These are phyloP conservation scores for Fusarium sp. DNA, from an alignment of 2,329 filamentous ascomycete genomes.

Conservation along the genomic window DNA sequence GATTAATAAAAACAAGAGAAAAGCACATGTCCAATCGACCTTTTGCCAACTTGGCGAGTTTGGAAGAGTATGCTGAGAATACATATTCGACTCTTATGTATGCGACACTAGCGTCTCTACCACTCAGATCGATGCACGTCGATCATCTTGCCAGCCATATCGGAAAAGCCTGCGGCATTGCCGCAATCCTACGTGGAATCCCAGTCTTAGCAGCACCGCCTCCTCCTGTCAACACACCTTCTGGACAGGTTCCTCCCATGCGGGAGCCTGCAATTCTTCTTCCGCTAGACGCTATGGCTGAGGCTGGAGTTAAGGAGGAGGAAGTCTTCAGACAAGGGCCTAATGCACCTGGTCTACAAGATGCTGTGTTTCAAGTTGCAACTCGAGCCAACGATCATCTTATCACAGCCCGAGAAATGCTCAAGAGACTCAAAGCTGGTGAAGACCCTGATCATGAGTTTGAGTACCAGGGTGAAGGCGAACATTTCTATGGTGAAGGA, in stretches of 20 bases:
- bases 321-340: constrained; percentile 86
- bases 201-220: constrained; percentile 85
- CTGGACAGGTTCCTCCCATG: constrained; percentile 54
- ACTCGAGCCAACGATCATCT: constrained; percentile 96
- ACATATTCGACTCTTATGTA: constrained; percentile 96
- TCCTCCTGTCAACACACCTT: constrained; percentile 59
- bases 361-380: constrained; percentile 91
- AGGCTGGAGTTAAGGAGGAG: constrained; percentile 84
- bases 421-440: constrained; percentile 81
- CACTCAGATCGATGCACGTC: constrained; percentile 82
- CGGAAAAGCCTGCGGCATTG: constrained; percentile 92
- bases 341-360: constrained; percentile 81
- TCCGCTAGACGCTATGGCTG: constrained; percentile 90
- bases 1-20: constrained; percentile 84
- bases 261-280: constrained; percentile 74
- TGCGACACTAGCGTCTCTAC: constrained; percentile 82
- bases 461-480: constrained; percentile 85
- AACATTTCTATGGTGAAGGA: constrained; percentile 63
- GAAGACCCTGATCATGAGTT: constrained; percentile 85
- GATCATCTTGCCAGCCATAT: constrained; percentile 96
- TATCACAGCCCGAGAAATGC: constrained; percentile 92
- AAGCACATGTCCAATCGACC: constrained; percentile 86
- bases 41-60: constrained; percentile 75
- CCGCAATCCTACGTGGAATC: constrained; percentile 85
- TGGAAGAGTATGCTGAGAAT: constrained; percentile 93